Evolutionary conservation across 2,329 filamentous ascomycete genomes (phyloP), one percentile per base, ranked within the genome.

Genomic region (Leptographium procerum): DNA sequence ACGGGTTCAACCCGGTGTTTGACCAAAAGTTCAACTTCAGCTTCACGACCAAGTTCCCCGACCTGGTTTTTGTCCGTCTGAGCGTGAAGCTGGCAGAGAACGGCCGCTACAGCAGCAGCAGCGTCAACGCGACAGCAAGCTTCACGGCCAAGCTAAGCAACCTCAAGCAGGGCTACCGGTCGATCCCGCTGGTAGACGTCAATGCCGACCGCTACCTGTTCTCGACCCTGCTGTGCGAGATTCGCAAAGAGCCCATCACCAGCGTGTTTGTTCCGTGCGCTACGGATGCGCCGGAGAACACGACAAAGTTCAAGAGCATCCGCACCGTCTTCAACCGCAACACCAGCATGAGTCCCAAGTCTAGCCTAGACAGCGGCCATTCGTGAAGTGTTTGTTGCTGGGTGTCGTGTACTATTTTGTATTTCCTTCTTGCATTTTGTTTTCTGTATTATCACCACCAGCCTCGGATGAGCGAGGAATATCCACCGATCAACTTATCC

Each of bases 151-250:
- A 97, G 74, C 84, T 97, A 56, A 86, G 80, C 74, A 95, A 86
- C 68, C 81, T 97, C 48, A 90, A 92, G 69, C 86, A 94, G 71
- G 94, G 94, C 31, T 97, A 94, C 71, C 90, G 92, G 61, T 95
- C 95, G 61, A 77, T 97, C 57, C 94, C 92, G 13, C 79, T 99
- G 19, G 87, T 90, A 70, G 91, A 97, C 72, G 81, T 84, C 58
- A 88, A 90, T 62, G 94, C 91, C 61, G 91, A 96, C 66, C 89
- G 91, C 66, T 97, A 95, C 69, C 80, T 96, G 50, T 96, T 96
- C 73, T 96, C 94, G 2, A 95, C 91, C 13, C 77, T 99, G 19
- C 96, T 97, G 71, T 96, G 91, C 75, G 86, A 86, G 67, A 88
- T 97, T 73, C 85, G 85, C 64, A 87, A 82, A 33, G 77, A 81